Base-by-base conservation (phyloP, 208 protist genomes). In the Acanthamoeba quina region DNA sequence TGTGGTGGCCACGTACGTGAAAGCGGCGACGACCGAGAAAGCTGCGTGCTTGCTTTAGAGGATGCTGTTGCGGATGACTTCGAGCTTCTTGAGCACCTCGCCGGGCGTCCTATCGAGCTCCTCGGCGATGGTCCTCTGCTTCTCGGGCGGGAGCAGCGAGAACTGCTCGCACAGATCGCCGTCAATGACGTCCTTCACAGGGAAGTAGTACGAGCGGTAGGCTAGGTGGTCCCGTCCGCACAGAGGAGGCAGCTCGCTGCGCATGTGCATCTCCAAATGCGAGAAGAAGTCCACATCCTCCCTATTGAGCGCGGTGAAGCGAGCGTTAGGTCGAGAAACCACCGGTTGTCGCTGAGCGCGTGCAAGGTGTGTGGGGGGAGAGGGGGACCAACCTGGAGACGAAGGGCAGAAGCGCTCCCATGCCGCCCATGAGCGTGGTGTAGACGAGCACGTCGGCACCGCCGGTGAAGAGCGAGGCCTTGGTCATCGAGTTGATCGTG, bases 111-210 rank as follows among this genome's bases (percentile, higher is more conserved):
- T 74, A 49, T 98, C 95, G 1, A 98, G 82, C 62, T 98, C 97
- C 31, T 97, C 94, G 1, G 98, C 95, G 54, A 98, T 98, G 9
- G 82, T 21, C 52, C 41, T 26, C 94, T 97, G 95, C 95, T 96
- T 97, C 11, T 60, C 31, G 19, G 90, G 19, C 29, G 88, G 31
- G 0, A 98, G 89, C 0, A 56, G 62, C 19, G 74, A 94, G 54
- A 97, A 99, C 76, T 96, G 95, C 95, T 99, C 98, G 95, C 97
- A 98, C 7, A 99, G 95, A 72, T 99, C 98, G 37, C 98, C 98
- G 94, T 99, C 98, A 47, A 99, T 96, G 13, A 98, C 97, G 80
- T 96, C 94, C 94, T 98, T 98, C 26, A 97, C 95, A 4, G 98
- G 98, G 94, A 97, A 97, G 83, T 98, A 99, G 72, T 96, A 98